phyloP scores from a whole-genome alignment of 176 grass and related monocot genomes.

The Saccharum officinarum region DNA sequence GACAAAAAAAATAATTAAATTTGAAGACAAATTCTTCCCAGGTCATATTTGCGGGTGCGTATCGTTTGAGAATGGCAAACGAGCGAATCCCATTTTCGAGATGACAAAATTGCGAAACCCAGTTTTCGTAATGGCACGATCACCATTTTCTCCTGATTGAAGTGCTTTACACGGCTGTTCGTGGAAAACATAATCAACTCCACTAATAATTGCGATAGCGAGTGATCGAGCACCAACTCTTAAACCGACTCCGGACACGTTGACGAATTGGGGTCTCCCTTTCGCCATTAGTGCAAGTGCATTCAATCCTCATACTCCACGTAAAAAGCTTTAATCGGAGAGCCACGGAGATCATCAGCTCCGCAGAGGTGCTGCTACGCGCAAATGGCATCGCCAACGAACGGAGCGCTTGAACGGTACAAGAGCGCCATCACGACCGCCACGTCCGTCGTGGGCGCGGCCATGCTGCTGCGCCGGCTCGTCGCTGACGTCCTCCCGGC shows the following conservation, averaged over 20 bases:
- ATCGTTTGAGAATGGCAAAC: no score
- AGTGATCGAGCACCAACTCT: neutral
- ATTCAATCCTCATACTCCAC: neutral
- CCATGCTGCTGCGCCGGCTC: slow-evolving; percentile 48
- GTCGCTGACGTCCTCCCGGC: slow-evolving; percentile 30
- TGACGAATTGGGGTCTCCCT: neutral
- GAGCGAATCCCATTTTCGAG: no score
- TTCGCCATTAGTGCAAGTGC: neutral
- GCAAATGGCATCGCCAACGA: slow-evolving; percentile 38
- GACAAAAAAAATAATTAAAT: no score
- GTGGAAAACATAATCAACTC: neutral
- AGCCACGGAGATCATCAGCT: neutral
- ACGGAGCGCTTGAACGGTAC: slow-evolving; percentile 35
- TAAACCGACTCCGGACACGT: slow-evolving; percentile 10
- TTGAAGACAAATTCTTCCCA: no score
- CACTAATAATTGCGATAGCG: neutral
- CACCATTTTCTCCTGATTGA: neutral
- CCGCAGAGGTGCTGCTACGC: neutral
- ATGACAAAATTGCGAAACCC: no score
- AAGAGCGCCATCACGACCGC: slow-evolving; percentile 41
- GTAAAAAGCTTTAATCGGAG: neutral
- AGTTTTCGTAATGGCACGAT: no score
- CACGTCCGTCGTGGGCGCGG: slow-evolving; percentile 40
- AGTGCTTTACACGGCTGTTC: neutral
- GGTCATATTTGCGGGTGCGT: no score